Base-by-base conservation (phyloP, 805 yeast species). In the Pichia phayaonensis region DNA sequence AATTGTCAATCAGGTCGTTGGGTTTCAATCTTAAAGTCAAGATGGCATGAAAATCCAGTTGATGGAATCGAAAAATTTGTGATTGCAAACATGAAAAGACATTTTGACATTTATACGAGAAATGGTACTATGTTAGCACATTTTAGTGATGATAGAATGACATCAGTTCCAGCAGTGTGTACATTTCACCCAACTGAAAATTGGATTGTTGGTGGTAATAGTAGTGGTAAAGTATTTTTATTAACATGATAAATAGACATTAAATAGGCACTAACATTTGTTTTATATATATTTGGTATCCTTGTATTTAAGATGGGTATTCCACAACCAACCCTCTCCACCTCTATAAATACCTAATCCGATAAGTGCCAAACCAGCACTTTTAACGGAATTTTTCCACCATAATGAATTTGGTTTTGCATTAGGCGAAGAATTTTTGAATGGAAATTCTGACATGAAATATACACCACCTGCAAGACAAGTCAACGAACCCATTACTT, bases 1-100 rank as follows among this genome's bases (percentile, higher is more conserved):
- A 94, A 94, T 61, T 94, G 99, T 69, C 96, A 92, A 66, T 86
- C 97, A 0, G 99, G 99, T 0, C 74, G 96, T 56, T 92, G 99
- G 99, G 96, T 94, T 0, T 83, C 96, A 1, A 92, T 92, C 44
- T 70, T 92, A 51, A 89, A 92, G 59, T 82, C 97, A 0, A 77
- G 81, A 61, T 92, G 97, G 95, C 97, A 94, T 54, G 65, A 68
- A 2, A 68, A 74, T 31, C 95, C 96, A 0, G 62, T 58, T 8
- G 96, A 89, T 61, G 79, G 81, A 0, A 72, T 78, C 29, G 86
- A 90, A 56, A 90, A 92, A 61, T 89, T 94, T 66, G 86, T 84
- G 18, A 92, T 92, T 59, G 98, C 87, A 13, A 92, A 92, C 64
- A 94, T 92, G 99, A 88, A 85, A 57, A 74, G 94, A 54, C 87